These are phyloP conservation scores for Neurospora sp. DNA, from an alignment of 495 filamentous ascomycete genomes.

Conservation along the genomic window DNA sequence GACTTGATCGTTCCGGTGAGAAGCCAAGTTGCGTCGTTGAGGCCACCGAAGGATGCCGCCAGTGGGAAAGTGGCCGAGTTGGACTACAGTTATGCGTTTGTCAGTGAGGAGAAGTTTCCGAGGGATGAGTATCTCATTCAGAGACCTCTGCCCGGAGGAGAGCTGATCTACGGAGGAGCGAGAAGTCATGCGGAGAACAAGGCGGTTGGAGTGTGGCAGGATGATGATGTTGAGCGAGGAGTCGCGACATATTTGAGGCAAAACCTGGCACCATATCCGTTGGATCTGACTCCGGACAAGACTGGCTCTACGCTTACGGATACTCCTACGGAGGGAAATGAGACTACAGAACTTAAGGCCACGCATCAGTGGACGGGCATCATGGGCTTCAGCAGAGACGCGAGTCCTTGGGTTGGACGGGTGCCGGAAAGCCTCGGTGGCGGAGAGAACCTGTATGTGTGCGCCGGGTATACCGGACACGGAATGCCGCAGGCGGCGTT, in stretches of 20 bases:
- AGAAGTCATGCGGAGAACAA: slow-evolving; percentile 27
- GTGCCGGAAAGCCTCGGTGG: slow-evolving; percentile 37
- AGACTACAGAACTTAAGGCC: slow-evolving; percentile 35
- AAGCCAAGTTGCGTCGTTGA: slow-evolving; percentile 61
- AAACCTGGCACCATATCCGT: slow-evolving; percentile 19
- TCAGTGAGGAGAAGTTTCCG: slow-evolving; percentile 27
- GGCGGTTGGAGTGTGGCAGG: slow-evolving; percentile 49
- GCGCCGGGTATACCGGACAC: slow-evolving; percentile 61
- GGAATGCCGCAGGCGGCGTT: slow-evolving; percentile 74
- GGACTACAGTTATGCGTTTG: slow-evolving; percentile 52
- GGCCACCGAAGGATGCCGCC: slow-evolving; percentile 27
- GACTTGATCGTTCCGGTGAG: slow-evolving; percentile 69
- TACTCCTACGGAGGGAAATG: slow-evolving; percentile 7
- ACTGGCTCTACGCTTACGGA: neutral
- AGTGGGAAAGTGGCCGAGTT: slow-evolving; percentile 7
- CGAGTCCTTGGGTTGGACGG: slow-evolving; percentile 56
- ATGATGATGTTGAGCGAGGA: slow-evolving; percentile 47
- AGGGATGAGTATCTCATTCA: slow-evolving; percentile 69
- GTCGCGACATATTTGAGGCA: slow-evolving; percentile 37
- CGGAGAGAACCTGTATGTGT: slow-evolving; percentile 15
- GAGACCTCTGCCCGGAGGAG: slow-evolving; percentile 43
- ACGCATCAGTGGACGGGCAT: slow-evolving; percentile 69
- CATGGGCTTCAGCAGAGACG: slow-evolving; percentile 69
- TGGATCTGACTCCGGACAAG: slow-evolving; percentile 11
- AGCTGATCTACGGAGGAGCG: slow-evolving; percentile 44